phyloP scores from a whole-genome alignment of 768 basidiomycete genomes.

The Tylopilus subfusipes region DNA sequence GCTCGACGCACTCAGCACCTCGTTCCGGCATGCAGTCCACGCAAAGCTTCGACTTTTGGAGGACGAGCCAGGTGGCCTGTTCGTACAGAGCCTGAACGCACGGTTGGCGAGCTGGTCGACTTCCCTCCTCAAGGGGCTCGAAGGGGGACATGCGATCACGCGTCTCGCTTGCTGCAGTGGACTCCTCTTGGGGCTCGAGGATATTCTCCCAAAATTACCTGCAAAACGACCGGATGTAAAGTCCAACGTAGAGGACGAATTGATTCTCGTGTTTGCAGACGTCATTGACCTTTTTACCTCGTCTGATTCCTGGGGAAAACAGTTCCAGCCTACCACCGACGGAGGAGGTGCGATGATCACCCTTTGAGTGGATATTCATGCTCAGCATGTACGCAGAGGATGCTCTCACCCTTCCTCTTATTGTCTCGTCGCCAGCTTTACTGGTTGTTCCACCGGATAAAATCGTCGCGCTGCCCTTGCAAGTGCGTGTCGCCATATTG shows the following conservation, averaged over 20 bases:
- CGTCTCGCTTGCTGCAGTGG: slow-evolving; percentile 63
- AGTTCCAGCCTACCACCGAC: slow-evolving; percentile 56
- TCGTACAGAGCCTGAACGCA: slow-evolving; percentile 36
- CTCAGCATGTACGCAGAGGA: slow-evolving; percentile 34
- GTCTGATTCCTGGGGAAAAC: slow-evolving; percentile 57
- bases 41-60: slow-evolving; percentile 24
- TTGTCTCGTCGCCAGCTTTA: slow-evolving; percentile 59
- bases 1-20: slow-evolving; percentile 25
- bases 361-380: background rate
- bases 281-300: slow-evolving; percentile 58
- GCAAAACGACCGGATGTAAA: slow-evolving; percentile 32
- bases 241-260: slow-evolving; percentile 56
- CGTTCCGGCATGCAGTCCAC: slow-evolving; percentile 33
- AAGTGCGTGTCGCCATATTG: slow-evolving; percentile 33
- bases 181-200: slow-evolving; percentile 60
- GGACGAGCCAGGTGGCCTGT: slow-evolving; percentile 28
- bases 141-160: slow-evolving; percentile 62
- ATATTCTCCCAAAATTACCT: slow-evolving; percentile 37
- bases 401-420: slow-evolving; percentile 42
- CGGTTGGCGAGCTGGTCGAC: slow-evolving; percentile 49
- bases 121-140: slow-evolving; percentile 53
- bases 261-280: slow-evolving; percentile 69
- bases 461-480: slow-evolving; percentile 58
- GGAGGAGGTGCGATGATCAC: slow-evolving; percentile 34
- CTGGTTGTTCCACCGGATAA: slow-evolving; percentile 52